phyloP scores from a whole-genome alignment of 2,329 filamentous ascomycete species.

The Penicillium corylophilum region DNA sequence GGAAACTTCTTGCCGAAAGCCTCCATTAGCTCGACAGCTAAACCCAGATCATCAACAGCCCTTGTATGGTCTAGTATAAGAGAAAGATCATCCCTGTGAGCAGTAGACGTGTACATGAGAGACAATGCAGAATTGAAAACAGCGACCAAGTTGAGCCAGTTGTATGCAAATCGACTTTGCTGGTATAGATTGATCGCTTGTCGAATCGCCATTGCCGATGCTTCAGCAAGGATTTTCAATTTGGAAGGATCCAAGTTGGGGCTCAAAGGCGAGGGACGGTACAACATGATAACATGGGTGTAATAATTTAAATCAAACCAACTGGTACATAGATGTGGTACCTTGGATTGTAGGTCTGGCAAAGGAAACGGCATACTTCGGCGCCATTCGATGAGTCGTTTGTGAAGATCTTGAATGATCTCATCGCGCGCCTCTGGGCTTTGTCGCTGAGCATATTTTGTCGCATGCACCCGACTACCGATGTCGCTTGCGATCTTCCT shows the following conservation, averaged over 20 bases:
- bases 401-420: constrained; percentile 38
- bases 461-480: constrained; percentile 39
- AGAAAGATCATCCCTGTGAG: constrained; percentile 32
- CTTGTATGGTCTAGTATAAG: constrained; percentile 15
- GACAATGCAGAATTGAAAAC: constrained; percentile 47
- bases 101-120: constrained; percentile 46
- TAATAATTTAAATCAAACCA: constrained; percentile 54
- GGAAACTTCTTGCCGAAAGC: constrained; percentile 25
- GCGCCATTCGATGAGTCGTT: constrained; percentile 47
- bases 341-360: constrained; percentile 38
- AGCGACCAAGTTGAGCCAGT: constrained; percentile 44
- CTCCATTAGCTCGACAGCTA: constrained; percentile 21
- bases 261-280: constrained; percentile 46
- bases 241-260: constrained; percentile 37
- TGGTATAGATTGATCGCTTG: constrained; percentile 42
- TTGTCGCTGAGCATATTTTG: constrained; percentile 18
- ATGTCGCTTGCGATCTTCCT: constrained; percentile 46
- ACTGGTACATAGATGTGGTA: constrained; percentile 46
- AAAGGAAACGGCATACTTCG: constrained; percentile 48
- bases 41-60: constrained; percentile 20
- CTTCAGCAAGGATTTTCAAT: constrained; percentile 41
- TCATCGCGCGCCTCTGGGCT: constrained; percentile 29
- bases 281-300: constrained; percentile 47
- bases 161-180: constrained; percentile 44
- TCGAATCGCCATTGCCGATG: constrained; percentile 46